phyloP scores from a whole-genome alignment of 2,329 filamentous ascomycete species.

The Curvularia sp. region DNA sequence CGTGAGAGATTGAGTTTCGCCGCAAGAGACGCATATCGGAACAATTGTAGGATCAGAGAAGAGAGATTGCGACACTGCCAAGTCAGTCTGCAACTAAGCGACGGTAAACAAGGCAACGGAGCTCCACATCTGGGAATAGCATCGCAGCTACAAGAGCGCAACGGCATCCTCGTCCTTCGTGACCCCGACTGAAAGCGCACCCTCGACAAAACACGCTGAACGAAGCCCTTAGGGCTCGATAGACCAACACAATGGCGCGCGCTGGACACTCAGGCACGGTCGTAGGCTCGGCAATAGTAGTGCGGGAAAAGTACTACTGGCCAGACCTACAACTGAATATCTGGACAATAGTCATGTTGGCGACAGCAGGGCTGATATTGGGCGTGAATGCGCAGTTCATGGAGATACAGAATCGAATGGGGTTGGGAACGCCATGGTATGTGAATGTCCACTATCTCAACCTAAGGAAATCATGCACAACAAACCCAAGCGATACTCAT shows the following conservation, averaged over 20 bases:
- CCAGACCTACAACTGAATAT: conserved; percentile 70
- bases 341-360: conserved; percentile 69
- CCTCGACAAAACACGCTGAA: background rate
- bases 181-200: conserved; percentile 1
- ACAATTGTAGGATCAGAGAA: background rate
- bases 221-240: conserved; percentile 6
- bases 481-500: background rate
- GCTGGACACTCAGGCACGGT: conserved; percentile 43
- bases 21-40: conserved; percentile 3
- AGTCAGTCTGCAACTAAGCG: conserved; percentile 23
- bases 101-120: conserved; percentile 10
- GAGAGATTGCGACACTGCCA: conserved; percentile 18
- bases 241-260: conserved; percentile 46
- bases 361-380: conserved; percentile 63
- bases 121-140: conserved; percentile 1
- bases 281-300: conserved; percentile 52
- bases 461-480: background rate
- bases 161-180: background rate
- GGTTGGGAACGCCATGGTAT: conserved; percentile 67
- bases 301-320: conserved; percentile 66
- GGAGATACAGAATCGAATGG: conserved; percentile 62
- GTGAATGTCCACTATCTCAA: conserved; percentile 21
- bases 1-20: background rate
- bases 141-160: conserved; percentile 1
- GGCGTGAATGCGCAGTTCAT: conserved; percentile 69